Base-by-base conservation (phyloP, 352 stramenopile genomes). In the Globisporangium cederbergense region DNA sequence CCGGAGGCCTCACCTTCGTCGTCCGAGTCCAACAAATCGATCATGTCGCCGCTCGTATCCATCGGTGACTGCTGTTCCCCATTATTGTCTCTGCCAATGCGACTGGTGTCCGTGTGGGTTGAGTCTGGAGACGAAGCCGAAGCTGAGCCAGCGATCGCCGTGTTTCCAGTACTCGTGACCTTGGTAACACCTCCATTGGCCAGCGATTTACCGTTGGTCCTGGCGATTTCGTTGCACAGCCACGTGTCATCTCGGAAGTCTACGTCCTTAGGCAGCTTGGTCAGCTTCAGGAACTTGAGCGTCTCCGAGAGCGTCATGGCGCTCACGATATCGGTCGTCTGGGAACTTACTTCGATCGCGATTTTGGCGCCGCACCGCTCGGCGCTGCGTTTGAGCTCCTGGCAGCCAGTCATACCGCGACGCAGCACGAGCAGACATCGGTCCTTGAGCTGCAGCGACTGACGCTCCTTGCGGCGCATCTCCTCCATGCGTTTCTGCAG, bases 261-360 rank as follows among this genome's bases (percentile, higher is more conserved):
- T n/a, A 93, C 81, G 51, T 90, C 81, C 8, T 61, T 64, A 45
- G 85, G 85, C 16, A 95, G 67, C 55, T 89, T 91, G 5, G 30
- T 77, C 13, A 91, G 47, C 55, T 86, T 83, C 0, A 95, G 75
- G 83, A 85, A 93, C 58, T 72, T 71, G 32, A 94, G 66, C 22
- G 83, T 91, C 45, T 91, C 83, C 2, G 58, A 64, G 22, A 63
- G 60, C 49, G 64, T 81, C 80, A 93, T 88, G 0, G 71, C 80
- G 58, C 82, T 91, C 40, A 95, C 79, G 53, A 95, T 83, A 55
- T 95, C 87, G 0, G 84, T 95, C 34, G 89, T 67, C 58, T 90
- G 79, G 2, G 83, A 74, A 50, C 86, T 90, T 0, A 95, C 73
- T 61, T 95, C 84, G 38, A 95, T 93, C 46, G 81, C 83, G 47